Percentiles rank a stretch among this genome's conserved stretches.
These are phyloP conservation scores for Chrysopogon serrulatus DNA, from an alignment of 176 grass and related monocot genomes.

Conservation along the genomic window DNA sequence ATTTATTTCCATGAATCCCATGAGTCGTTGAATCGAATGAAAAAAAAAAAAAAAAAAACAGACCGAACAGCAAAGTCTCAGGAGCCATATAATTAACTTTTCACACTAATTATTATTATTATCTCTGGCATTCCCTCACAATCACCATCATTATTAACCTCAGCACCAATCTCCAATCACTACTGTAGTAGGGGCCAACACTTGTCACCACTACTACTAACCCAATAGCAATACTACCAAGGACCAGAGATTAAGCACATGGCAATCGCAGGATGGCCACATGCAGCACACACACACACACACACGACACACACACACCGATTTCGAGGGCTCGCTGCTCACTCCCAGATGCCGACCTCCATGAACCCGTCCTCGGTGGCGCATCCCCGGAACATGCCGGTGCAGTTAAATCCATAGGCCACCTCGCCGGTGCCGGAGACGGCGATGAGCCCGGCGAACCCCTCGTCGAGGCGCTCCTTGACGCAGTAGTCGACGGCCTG, in stretches of 20 bases:
- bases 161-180: neutral
- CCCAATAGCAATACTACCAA: too few species aligned
- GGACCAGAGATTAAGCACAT: neutral
- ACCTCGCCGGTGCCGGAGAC: conserved; percentile 69
- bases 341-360: conserved; percentile 95
- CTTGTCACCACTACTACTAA: too few species aligned
- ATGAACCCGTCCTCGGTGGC: conserved; percentile 83
- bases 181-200: neutral
- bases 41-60: neutral
- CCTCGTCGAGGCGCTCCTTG: conserved; percentile 68
- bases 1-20: neutral
- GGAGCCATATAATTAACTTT: neutral
- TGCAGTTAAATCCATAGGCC: conserved; percentile 65
- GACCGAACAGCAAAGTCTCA: neutral
- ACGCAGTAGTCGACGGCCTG: conserved; percentile 70
- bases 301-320: neutral
- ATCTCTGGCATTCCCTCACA: too few species aligned
- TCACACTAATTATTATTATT: neutral
- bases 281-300: neutral
- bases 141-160: too few species aligned
- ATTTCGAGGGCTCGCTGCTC: neutral
- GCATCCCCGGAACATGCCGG: conserved; percentile 79
- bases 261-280: conserved; percentile 34
- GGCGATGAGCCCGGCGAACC: conserved; percentile 70
- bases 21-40: too few species aligned